Base-by-base conservation (phyloP, 345 rosid species). In the Pistacia vera region DNA sequence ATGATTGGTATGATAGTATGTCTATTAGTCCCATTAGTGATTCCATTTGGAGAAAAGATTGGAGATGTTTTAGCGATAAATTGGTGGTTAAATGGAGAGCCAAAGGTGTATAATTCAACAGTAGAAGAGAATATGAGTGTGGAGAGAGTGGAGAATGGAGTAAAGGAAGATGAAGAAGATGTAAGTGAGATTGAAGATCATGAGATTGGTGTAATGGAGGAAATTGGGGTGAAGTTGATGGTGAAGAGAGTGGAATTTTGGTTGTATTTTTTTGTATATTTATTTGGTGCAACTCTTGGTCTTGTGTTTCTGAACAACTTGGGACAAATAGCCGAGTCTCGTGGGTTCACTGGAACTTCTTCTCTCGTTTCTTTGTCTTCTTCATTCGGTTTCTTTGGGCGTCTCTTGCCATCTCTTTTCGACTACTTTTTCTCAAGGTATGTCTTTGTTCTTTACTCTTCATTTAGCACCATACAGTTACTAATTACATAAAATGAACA, bases 301-400 rank as follows among this genome's bases (percentile, higher is more conserved):
- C 30, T 96, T 22, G 98, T 93, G 41, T 96, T 77, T 71, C 77
- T 86, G 72, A 93, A 96, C 78, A 96, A 96, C 79, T 86, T 96
- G 84, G 99, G 99, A 76, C 99, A 96, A 80, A 90, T 93, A 44
- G 85, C 97, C 0, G 98, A 96, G 83, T 96, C 99, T 76, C 88
- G 97, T 1, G 89, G 97, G 20, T 84, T 73, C 44, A 55, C 84
- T 0, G 82, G 58, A 3, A 86, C 90, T 1, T 70, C 88, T 33
- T 80, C 90, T 18, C 84, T 96, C 17, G 98, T 96, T 65, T 84
- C 97, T 8, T 73, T 96, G 77, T 88, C 97, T 14, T 92, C 99
- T 1, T 88, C 98, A 0, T 96, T 92, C 11, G 86, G 93, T 2
- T 96, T 96, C 85, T 93, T 96, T 64, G 99, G 99, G 38, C 99